Percentiles rank a stretch among this genome's conserved stretches.
These are phyloP conservation scores for Thalassiosira profunda DNA, from an alignment of 108 stramenopile genomes.

Conservation along the genomic window DNA sequence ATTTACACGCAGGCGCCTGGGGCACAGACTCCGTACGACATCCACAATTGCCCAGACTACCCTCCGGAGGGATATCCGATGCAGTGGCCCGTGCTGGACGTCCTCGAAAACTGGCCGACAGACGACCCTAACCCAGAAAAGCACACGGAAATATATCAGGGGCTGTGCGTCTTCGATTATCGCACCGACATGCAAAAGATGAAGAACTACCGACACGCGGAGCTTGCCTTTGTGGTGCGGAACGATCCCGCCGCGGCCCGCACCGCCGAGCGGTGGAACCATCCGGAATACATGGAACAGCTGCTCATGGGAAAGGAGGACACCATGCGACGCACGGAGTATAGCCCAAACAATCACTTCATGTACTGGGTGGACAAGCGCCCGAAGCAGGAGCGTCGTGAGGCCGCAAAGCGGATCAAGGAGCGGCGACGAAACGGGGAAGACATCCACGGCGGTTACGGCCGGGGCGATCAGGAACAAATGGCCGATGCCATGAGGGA, in stretches of 20 bases:
- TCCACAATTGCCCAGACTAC: conserved; percentile 74
- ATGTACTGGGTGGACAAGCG: conserved; percentile 90
- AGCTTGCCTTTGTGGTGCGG: conserved; percentile 97
- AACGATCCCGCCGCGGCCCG: conserved; percentile 89
- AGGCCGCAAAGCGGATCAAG: conserved; percentile 19
- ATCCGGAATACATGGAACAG: conserved; percentile 76
- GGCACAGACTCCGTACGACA: conserved; percentile 55
- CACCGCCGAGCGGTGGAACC: conserved; percentile 89
- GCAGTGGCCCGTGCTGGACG: conserved; percentile 74
- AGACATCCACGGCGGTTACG: conserved; percentile 35
- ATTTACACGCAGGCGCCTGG: conserved; percentile 12
- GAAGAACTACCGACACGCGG: conserved; percentile 81
- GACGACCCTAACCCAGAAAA: conserved; percentile 58
- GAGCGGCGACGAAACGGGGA: conserved; percentile 20
- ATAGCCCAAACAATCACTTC: conserved; percentile 91
- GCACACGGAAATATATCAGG: conserved; percentile 64
- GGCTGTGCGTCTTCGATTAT: conserved; percentile 89
- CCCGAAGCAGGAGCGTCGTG: conserved; percentile 26
- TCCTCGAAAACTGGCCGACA: conserved; percentile 73
- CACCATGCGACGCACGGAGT: conserved; percentile 75
- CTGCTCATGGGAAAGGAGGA: conserved; percentile 70
- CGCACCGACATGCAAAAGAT: conserved; percentile 85
- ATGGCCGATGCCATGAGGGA: conserved; percentile 28
- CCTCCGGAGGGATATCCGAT: conserved; percentile 86
- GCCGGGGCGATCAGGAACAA: conserved; percentile 45